Base-by-base conservation (phyloP, 129 eudicot species). In the Helianthus annuus region DNA sequence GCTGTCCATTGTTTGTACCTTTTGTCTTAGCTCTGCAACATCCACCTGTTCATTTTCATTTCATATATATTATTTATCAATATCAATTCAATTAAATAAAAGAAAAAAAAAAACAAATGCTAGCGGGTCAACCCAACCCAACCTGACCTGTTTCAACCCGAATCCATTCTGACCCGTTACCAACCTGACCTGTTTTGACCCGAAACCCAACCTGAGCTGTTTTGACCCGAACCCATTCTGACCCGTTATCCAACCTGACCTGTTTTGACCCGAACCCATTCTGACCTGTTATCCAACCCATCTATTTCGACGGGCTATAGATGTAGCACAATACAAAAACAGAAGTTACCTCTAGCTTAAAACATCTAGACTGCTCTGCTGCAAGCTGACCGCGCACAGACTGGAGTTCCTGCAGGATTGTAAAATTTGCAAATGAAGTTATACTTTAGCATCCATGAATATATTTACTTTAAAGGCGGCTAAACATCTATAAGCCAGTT, bases 311-410 rank as follows among this genome's bases (percentile, higher is more conserved):
- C 39, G 14, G 14, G 22, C 1, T 36, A 61, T 32, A 61, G 7
- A 61, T 36, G 17, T 12, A 42, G 55, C 5, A 19, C 14, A 65
- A 52, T 44, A 40, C 67, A 6, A 73, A 34, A 63, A 39, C 8
- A 49, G 15, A n/a, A 73, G 78, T 56, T 73, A 95, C 99, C 99
- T 95, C 99, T 71, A 95, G 97, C 76, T 95, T 95, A 81, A 95
- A 95, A 83, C 97, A 95, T 88, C 99, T 95, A 11, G 99, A 95
- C 71, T 95, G 97, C 81, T 95, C 99, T 44, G 96, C 73, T 57
- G 96, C 96, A 76, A 95, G 97, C 74, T 90, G 99, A 68, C 96
- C 90, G 66, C 99, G 91, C 22, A 88, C 91, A 71, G 96, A 95
- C 62, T 95, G 99, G 81, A 90, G 99, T 79, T 95, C 99, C 99